A percentile compares a stretch with the other conserved stretches of the same genome.
Evolutionary conservation across 768 basidiomycete species (phyloP).

Genomic region (Rhizopogon vulgaris): DNA sequence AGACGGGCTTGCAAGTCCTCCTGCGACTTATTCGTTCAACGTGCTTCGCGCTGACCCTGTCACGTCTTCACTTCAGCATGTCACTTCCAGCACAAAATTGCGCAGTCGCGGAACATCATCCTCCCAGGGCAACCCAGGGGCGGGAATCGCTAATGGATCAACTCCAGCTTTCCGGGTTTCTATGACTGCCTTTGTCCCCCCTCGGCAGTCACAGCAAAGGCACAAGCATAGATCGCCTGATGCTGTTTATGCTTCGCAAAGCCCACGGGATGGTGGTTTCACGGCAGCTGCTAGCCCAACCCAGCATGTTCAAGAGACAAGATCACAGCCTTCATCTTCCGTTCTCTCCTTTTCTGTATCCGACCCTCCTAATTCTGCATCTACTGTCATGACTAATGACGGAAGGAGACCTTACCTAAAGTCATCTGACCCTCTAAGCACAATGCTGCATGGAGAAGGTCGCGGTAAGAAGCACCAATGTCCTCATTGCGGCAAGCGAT

Average conservation of each 20-base stretch:
- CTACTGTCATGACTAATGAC: constrained; percentile 21
- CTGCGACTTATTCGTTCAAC: constrained; percentile 32
- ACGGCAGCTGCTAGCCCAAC: background rate
- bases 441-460: constrained; percentile 23
- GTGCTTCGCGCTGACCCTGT: constrained; percentile 39
- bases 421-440: constrained; percentile 20
- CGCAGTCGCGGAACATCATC: constrained; percentile 23
- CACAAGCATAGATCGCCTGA: background rate
- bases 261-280: background rate
- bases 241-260: constrained; percentile 16
- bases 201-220: background rate
- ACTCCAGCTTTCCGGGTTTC: constrained; percentile 35
- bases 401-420: constrained; percentile 24
- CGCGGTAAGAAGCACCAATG: constrained; percentile 32
- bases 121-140: constrained; percentile 3
- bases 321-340: constrained; percentile 24
- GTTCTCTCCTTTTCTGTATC: constrained; percentile 29
- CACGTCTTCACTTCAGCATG: constrained; percentile 36
- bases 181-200: constrained; percentile 12
- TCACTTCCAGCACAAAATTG: constrained; percentile 35
- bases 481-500: constrained; percentile 33
- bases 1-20: constrained; percentile 10
- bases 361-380: constrained; percentile 20
- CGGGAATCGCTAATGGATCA: constrained; percentile 27
- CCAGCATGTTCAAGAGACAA: background rate